Evolutionary conservation across 805 yeast genomes (phyloP), one percentile per base, ranked within the genome.

Genomic region (Pichia nakasei): DNA sequence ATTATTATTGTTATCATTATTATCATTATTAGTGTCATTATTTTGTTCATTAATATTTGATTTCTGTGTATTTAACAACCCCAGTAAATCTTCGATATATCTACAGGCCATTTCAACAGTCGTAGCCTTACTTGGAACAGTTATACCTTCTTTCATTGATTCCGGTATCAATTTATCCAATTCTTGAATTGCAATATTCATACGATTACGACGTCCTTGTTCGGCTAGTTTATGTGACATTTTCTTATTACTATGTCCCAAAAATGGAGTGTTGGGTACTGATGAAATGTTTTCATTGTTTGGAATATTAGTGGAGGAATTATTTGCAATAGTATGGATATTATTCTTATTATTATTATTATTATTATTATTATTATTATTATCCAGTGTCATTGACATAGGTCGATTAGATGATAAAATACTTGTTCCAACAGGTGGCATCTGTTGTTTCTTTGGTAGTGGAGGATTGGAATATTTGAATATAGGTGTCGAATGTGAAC

Each of bases 151-250:
- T 34, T 64, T 65, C 53, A 78, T 66, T 21, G 61, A 60, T 6
- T 79, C 75, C 0, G 95, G 94, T 20, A 91, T 72, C 48, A 87
- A 63, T 9, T 68, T 54, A 9, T 82, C 80, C 46, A 91, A 67
- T 36, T 85, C 95, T 37, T 77, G 78, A 26, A 91, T 79, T 0
- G 97, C 97, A 44, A 70, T 66, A 60, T 93, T 93, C 81, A 91
- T 83, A 49, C 98, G 71, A 60, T 91, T 89, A 53, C 98, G 75
- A 42, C 98, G 73, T 15, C 96, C 97, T 63, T 93, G 97, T 64
- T 91, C 98, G 0, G 98, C 97, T 15, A 86, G 72, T 59, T 91
- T 89, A 63, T 91, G 98, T 35, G 77, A 76, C 2, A 82, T 76
- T 54, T 82, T 80, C 58, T 83, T 82, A 24, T 74, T 69, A 4